Evolutionary conservation across 345 rosid species (phyloP).

Genomic region (Aurinia saxatilis): DNA sequence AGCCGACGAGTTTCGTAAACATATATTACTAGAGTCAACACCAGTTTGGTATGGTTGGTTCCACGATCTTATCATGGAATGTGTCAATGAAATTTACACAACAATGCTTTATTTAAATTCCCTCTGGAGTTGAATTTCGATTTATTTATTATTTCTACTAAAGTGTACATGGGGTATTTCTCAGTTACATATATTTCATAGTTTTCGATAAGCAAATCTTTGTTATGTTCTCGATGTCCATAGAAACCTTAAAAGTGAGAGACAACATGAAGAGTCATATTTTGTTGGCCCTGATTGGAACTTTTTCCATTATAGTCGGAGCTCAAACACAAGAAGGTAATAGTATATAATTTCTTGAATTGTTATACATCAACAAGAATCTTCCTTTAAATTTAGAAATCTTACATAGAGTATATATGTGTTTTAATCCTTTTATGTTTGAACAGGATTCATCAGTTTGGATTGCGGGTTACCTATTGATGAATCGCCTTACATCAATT

Average conservation of each 20-base stretch:
- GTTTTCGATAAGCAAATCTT: neutral
- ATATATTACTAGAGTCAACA: neutral
- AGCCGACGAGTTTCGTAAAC: neutral
- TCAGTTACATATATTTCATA: neutral
- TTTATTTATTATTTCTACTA: neutral
- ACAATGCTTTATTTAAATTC: neutral
- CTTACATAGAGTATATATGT: neutral
- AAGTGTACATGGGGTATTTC: neutral
- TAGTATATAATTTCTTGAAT: neutral
- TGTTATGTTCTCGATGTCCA: neutral
- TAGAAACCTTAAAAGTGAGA: neutral
- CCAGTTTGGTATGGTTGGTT: neutral
- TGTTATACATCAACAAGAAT: neutral
- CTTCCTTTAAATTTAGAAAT: neutral
- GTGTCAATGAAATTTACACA: neutral
- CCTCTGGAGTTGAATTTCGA: neutral
- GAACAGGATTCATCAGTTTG: constrained; percentile 40
- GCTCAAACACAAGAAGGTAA: constrained; percentile 22
- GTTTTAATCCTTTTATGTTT: neutral
- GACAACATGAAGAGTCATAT: constrained; percentile 6
- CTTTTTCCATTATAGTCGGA: neutral
- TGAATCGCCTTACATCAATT: constrained; percentile 20
- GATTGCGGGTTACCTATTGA: constrained; percentile 34
- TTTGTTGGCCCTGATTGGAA: constrained; percentile 10
- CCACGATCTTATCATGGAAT: neutral